phyloP scores from a whole-genome alignment of 768 basidiomycete species.

The Tricholoma bakamatsutake region DNA sequence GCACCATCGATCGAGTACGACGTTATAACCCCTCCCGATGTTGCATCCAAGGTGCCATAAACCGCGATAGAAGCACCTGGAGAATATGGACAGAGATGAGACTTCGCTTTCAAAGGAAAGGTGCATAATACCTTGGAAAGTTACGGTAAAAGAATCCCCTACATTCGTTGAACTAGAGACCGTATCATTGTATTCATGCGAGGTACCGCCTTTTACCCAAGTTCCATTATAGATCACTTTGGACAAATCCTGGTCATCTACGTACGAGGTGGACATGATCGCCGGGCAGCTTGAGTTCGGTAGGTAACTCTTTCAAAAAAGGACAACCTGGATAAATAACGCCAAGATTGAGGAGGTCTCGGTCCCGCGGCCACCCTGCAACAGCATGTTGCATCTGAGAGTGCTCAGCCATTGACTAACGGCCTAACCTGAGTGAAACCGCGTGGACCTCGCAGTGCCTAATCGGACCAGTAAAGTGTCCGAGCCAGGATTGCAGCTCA shows the following conservation, averaged over 20 bases:
- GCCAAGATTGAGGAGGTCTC: no score
- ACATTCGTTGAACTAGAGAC: constrained; percentile 27
- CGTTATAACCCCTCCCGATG: constrained; percentile 30
- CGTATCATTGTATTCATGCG: constrained; percentile 22
- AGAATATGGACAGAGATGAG: neutral
- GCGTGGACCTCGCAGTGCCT: no score
- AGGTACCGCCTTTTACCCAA: constrained; percentile 27
- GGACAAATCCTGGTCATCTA: constrained; percentile 31
- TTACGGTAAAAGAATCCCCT: constrained; percentile 28
- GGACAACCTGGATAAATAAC: no score
- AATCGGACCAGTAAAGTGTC: no score
- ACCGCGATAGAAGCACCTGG: constrained; percentile 29
- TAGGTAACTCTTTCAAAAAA: no score
- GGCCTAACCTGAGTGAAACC: no score
- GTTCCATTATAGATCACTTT: constrained; percentile 26
- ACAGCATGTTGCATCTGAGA: no score
- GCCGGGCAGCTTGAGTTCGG: neutral
- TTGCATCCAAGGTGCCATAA: constrained; percentile 28
- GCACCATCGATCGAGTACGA: constrained; percentile 29
- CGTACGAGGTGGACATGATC: constrained; percentile 14
- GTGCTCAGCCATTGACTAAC: no score
- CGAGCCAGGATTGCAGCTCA: no score
- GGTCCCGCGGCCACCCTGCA: no score
- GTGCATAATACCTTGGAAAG: constrained; percentile 25
- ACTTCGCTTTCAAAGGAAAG: neutral